Percentiles rank a stretch among this genome's conserved stretches.
phyloP scores from a whole-genome alignment of 2,329 filamentous ascomycete species.

The Orbilia javanica region DNA sequence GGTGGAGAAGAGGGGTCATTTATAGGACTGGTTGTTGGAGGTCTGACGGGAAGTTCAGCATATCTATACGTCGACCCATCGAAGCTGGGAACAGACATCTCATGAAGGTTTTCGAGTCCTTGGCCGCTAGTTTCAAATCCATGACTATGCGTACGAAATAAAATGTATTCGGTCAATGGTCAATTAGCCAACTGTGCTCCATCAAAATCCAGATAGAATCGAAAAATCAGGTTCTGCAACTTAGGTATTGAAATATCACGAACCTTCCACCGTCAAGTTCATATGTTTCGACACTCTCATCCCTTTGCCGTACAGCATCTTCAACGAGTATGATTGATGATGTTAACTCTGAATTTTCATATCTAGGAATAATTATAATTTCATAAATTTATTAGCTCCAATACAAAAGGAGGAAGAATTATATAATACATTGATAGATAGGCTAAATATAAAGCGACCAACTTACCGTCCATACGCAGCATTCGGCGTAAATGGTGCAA shows the following conservation, averaged over 20 bases:
- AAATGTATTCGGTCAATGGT: too few species aligned
- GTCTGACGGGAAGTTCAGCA: constrained; percentile 10
- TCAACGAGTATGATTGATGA: constrained; percentile 26
- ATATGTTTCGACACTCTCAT: background rate
- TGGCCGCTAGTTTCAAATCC: too few species aligned
- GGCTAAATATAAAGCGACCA: background rate
- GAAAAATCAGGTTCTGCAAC: too few species aligned
- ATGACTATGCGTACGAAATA: too few species aligned
- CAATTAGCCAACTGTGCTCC: too few species aligned
- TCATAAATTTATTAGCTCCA: too few species aligned
- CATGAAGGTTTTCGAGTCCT: background rate
- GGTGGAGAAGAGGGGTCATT: background rate
- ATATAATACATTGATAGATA: too few species aligned
- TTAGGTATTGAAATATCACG: too few species aligned
- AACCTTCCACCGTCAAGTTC: constrained; percentile 1
- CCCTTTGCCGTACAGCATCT: constrained; percentile 21
- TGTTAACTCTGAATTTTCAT: constrained; percentile 1
- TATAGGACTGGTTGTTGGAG: background rate
- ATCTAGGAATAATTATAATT: too few species aligned
- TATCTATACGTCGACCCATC: background rate
- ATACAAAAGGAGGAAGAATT: too few species aligned
- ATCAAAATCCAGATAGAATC: too few species aligned
- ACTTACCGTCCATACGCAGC: background rate
- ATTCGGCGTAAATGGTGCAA: constrained; percentile 17
- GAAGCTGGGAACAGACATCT: background rate